Evolutionary conservation across 768 basidiomycete species (phyloP).

Genomic region (Lactarius trivialis): DNA sequence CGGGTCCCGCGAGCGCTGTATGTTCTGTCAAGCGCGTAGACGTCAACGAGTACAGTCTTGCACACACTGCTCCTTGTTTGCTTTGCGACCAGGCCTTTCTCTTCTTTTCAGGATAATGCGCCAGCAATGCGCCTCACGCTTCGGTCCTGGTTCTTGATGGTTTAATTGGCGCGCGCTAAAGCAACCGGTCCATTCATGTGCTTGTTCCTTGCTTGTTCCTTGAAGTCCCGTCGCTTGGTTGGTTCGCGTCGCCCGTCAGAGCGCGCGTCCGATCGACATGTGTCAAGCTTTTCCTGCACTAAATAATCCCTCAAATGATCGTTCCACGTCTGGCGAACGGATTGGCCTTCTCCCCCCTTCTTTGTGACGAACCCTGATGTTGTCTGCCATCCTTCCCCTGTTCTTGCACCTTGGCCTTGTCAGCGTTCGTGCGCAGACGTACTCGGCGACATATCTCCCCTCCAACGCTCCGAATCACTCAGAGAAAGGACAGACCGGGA

Average conservation of each 20-base stretch:
- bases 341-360: neutral
- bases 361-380: slow-evolving; percentile 2
- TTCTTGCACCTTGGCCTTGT: slow-evolving; percentile 17
- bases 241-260: neutral
- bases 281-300: neutral
- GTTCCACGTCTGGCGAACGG: neutral
- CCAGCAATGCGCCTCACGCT: neutral
- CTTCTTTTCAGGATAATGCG: neutral
- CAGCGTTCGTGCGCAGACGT: slow-evolving; percentile 29
- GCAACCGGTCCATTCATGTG: no score
- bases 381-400: slow-evolving; percentile 11
- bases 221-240: neutral
- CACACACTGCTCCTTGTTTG: neutral
- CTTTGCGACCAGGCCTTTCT: neutral
- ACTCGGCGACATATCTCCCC: slow-evolving; percentile 45
- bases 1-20: neutral
- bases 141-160: neutral
- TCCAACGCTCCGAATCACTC: slow-evolving; percentile 41
- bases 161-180: neutral
- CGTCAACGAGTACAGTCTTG: neutral
- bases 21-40: neutral
- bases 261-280: neutral
- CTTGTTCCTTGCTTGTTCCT: no score
- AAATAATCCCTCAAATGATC: neutral
- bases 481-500: slow-evolving; percentile 55